Evolutionary conservation across 441 rosid species (phyloP).

Genomic region (Gossypium laxum): DNA sequence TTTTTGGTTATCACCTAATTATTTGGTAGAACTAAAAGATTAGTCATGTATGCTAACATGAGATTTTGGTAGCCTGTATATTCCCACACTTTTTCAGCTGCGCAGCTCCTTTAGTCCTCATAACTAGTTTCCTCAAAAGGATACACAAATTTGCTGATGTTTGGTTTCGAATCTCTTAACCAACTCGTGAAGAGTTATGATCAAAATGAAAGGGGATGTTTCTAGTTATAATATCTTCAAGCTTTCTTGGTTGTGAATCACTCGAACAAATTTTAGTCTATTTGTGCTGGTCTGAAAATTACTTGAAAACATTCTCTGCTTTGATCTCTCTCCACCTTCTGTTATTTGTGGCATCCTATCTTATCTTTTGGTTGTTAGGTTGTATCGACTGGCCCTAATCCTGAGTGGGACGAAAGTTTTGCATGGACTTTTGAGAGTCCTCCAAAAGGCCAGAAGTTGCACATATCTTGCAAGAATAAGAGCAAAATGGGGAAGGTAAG

Average conservation of each 20-base stretch:
- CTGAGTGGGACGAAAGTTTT: conserved; percentile 97
- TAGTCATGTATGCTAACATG: not conserved
- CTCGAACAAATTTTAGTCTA: not conserved
- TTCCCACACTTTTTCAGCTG: not conserved
- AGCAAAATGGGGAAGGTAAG: conserved; percentile 99
- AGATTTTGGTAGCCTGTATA: not conserved
- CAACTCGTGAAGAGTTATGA: not conserved
- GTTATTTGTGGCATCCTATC: not conserved
- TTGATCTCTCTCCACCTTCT: not conserved
- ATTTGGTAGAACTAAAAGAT: not conserved
- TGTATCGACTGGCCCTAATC: conserved; percentile 88
- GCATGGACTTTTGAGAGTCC: conserved; percentile 95
- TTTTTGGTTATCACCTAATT: not conserved
- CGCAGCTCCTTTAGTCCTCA: not conserved
- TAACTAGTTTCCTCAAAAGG: not conserved
- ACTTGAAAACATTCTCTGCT: not conserved
- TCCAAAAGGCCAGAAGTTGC: conserved; percentile 95
- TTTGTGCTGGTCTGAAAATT: not conserved
- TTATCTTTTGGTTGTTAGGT: conserved; percentile 33
- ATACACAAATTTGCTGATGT: not conserved
- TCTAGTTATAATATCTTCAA: not conserved
- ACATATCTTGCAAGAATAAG: conserved; percentile 90
- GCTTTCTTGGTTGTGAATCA: not conserved
- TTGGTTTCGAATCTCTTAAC: conserved; percentile 4
- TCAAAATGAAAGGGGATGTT: not conserved